A percentile compares a stretch with the other conserved stretches of the same genome.
Conservation (phyloP, 2,329 filamentous ascomycete species). For the Rutstroemia sp. region DNA sequence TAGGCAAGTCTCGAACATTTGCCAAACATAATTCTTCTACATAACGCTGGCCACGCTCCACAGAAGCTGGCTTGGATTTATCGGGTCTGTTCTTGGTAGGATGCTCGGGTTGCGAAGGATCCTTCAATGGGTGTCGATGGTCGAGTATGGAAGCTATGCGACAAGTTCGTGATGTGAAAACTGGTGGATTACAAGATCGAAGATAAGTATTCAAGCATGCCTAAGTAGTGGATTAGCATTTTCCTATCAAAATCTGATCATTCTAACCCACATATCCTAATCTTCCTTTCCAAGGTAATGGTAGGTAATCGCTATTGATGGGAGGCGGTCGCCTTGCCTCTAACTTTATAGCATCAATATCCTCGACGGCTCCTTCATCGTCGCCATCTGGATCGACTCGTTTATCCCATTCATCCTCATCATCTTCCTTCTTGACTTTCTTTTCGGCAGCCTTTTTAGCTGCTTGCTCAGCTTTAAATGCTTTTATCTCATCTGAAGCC, state of each 20-base stretch:
- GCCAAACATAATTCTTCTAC: constrained; percentile 71
- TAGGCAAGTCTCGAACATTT: constrained; percentile 75
- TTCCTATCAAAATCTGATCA: not conserved
- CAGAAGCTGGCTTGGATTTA: constrained; percentile 58
- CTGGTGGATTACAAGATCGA: constrained; percentile 68
- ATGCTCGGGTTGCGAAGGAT: constrained; percentile 72
- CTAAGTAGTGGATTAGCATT: constrained; percentile 32
- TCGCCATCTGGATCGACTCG: constrained; percentile 26
- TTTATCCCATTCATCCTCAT: constrained; percentile 23
- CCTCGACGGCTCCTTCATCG: constrained; percentile 21
- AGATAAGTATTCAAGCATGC: constrained; percentile 92
- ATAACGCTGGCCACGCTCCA: constrained; percentile 60
- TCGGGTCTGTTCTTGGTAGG: constrained; percentile 81
- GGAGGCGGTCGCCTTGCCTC: constrained; percentile 49
- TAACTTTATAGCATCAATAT: constrained; percentile 24
- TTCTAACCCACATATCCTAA: constrained; percentile 67
- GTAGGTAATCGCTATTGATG: constrained; percentile 75
- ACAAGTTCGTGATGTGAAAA: constrained; percentile 88
- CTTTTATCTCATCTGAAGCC: constrained; percentile 28
- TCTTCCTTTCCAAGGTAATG: constrained; percentile 83
- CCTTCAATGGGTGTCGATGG: constrained; percentile 71
- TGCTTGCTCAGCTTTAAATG: constrained; percentile 26
- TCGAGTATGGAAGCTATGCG: constrained; percentile 86
- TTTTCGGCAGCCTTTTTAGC: constrained; percentile 22
- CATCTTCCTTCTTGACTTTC: constrained; percentile 23